Conservation (phyloP, 2,329 filamentous ascomycete species). For the Colletotrichum navitas region DNA sequence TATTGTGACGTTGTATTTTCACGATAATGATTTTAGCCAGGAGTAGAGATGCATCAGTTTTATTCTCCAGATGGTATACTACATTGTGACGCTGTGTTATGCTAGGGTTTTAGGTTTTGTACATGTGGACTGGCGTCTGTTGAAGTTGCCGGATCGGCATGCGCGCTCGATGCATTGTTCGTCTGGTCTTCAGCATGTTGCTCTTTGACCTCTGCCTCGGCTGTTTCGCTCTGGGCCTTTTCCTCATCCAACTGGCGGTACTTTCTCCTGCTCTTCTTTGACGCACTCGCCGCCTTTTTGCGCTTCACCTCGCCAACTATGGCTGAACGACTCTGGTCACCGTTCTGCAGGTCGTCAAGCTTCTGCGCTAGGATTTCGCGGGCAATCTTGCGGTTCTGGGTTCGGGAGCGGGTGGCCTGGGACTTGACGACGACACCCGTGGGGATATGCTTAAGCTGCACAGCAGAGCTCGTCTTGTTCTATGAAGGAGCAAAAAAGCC, state of each 20-base stretch:
- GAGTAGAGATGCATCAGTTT: slow-evolving; percentile 44
- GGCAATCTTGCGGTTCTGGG: slow-evolving; percentile 89
- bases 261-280: slow-evolving; percentile 87
- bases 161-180: slow-evolving; percentile 14
- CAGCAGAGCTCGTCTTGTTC: slow-evolving; percentile 98
- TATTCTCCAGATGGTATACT: background rate
- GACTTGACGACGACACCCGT: slow-evolving; percentile 95
- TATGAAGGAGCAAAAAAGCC: slow-evolving; percentile 47
- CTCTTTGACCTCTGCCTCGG: slow-evolving; percentile 35
- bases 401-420: slow-evolving; percentile 88
- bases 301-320: slow-evolving; percentile 73
- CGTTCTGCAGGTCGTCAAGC: slow-evolving; percentile 79
- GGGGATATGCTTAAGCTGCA: slow-evolving; percentile 90
- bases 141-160: slow-evolving; percentile 35
- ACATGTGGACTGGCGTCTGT: background rate
- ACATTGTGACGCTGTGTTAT: background rate
- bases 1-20: slow-evolving; percentile 16
- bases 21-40: slow-evolving; percentile 22
- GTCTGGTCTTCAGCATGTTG: slow-evolving; percentile 24
- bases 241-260: slow-evolving; percentile 73
- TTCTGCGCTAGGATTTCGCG: slow-evolving; percentile 80
- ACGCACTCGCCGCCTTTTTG: slow-evolving; percentile 79
- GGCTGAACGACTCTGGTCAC: slow-evolving; percentile 74
- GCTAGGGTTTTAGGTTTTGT: background rate
- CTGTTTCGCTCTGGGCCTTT: slow-evolving; percentile 49